Evolutionary conservation across 345 rosid genomes (phyloP).

Genomic region (Salix brachista): DNA sequence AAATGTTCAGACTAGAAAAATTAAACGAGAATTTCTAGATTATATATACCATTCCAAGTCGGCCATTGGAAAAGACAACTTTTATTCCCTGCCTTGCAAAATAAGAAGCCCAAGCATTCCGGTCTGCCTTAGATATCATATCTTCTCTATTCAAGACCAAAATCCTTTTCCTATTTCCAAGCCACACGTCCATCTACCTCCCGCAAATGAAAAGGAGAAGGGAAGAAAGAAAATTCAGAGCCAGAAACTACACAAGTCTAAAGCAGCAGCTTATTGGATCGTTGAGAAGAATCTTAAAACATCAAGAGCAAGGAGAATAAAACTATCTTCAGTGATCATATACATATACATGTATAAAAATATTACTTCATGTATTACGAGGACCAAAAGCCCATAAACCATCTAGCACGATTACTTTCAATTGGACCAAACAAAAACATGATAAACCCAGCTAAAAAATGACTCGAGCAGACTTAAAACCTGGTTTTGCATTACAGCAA

Average conservation of each 20-base stretch:
- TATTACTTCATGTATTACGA: neutral
- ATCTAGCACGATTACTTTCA: neutral
- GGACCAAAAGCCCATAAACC: neutral
- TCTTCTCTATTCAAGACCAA: constrained; percentile 90
- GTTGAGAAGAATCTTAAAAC: neutral
- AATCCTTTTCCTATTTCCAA: constrained; percentile 84
- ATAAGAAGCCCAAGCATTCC: constrained; percentile 93
- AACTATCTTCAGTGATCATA: neutral
- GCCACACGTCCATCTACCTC: constrained; percentile 85
- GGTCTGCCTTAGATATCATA: constrained; percentile 77
- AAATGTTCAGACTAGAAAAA: neutral
- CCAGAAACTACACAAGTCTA: neutral
- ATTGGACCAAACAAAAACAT: neutral
- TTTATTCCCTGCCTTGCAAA: constrained; percentile 72
- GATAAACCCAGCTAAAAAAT: neutral
- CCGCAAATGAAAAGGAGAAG: neutral
- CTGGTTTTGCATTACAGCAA: neutral
- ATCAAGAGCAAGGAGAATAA: neutral
- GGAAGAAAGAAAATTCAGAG: neutral
- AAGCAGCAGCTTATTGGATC: neutral
- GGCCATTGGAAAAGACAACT: constrained; percentile 72
- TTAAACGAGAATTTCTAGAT: neutral
- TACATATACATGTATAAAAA: no score
- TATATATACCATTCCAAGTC: constrained; percentile 66
- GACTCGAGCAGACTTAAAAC: neutral